phyloP scores from a whole-genome alignment of 768 basidiomycete genomes.

The Paxillus involutus region DNA sequence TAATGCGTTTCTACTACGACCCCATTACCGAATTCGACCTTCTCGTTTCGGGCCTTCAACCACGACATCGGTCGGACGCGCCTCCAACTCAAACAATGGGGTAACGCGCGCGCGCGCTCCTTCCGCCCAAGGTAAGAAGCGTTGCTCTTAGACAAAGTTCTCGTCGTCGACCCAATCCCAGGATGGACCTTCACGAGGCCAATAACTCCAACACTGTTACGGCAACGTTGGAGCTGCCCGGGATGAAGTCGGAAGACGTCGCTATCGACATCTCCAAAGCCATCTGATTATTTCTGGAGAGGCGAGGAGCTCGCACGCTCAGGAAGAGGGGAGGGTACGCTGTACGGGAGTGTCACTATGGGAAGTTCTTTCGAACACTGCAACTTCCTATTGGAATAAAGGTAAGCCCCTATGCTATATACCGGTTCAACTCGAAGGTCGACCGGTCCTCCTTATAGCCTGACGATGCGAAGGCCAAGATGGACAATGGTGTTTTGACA shows the following conservation, averaged over 20 bases:
- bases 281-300: conserved; percentile 50
- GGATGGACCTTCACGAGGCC: conserved; percentile 49
- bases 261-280: conserved; percentile 45
- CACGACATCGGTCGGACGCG: neutral
- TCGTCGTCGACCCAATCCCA: conserved; percentile 1
- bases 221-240: conserved; percentile 56
- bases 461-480: conserved; percentile 46
- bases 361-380: conserved; percentile 46
- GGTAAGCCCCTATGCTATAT: conserved; percentile 24
- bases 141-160: no score
- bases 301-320: conserved; percentile 28
- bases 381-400: conserved; percentile 48
- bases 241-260: conserved; percentile 49
- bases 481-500: conserved; percentile 47
- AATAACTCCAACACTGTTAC: conserved; percentile 41
- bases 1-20: conserved; percentile 39
- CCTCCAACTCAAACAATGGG: neutral
- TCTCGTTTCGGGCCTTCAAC: conserved; percentile 7
- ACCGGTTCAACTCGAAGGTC: neutral
- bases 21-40: conserved; percentile 45
- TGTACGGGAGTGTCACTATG: no score
- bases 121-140: conserved; percentile 24
- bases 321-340: conserved; percentile 35
- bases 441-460: conserved; percentile 23
- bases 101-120: neutral